A percentile compares a stretch with the other conserved stretches of the same genome.
phyloP scores from a whole-genome alignment of 2,329 filamentous ascomycete species.

The Fusarium abutilonis region DNA sequence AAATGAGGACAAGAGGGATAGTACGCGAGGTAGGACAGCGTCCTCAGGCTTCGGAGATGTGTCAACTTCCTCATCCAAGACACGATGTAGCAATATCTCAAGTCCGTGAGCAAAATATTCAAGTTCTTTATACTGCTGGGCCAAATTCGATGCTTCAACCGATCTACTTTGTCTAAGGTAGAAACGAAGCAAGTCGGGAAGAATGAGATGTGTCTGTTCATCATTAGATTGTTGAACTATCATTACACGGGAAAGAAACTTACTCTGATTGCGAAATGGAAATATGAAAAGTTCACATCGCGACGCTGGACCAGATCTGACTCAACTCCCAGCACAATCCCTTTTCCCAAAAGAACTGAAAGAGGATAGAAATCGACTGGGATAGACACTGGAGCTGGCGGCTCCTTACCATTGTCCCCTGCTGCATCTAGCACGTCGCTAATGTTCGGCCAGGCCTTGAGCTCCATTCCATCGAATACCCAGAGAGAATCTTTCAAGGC shows the following conservation, averaged over 20 bases:
- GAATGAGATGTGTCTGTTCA: slow-evolving; percentile 84
- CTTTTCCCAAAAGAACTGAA: slow-evolving; percentile 87
- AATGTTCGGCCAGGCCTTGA: slow-evolving; percentile 90
- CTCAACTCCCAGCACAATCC: slow-evolving; percentile 89
- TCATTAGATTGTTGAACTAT: slow-evolving; percentile 10
- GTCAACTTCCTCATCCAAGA: slow-evolving; percentile 94
- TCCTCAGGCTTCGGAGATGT: slow-evolving; percentile 69
- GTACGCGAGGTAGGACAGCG: slow-evolving; percentile 70
- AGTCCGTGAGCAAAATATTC: slow-evolving; percentile 94
- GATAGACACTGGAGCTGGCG: slow-evolving; percentile 79
- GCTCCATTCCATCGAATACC: slow-evolving; percentile 88
- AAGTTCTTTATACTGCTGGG: slow-evolving; percentile 84
- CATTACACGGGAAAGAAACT: slow-evolving; percentile 47
- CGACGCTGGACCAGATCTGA: slow-evolving; percentile 92
- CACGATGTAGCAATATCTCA: slow-evolving; percentile 90
- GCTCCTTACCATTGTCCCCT: slow-evolving; percentile 71
- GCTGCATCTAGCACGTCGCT: slow-evolving; percentile 81
- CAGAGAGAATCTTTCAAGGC: slow-evolving; percentile 86
- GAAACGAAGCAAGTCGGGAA: slow-evolving; percentile 85
- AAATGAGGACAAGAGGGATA: slow-evolving; percentile 75
- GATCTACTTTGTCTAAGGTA: slow-evolving; percentile 80
- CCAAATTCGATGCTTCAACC: slow-evolving; percentile 82
- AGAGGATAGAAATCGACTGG: slow-evolving; percentile 95
- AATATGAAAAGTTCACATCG: slow-evolving; percentile 89
- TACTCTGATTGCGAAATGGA: slow-evolving; percentile 88